These are phyloP conservation scores for Cephaloascus fragrans DNA, from an alignment of 805 yeast species.

Conservation along the genomic window DNA sequence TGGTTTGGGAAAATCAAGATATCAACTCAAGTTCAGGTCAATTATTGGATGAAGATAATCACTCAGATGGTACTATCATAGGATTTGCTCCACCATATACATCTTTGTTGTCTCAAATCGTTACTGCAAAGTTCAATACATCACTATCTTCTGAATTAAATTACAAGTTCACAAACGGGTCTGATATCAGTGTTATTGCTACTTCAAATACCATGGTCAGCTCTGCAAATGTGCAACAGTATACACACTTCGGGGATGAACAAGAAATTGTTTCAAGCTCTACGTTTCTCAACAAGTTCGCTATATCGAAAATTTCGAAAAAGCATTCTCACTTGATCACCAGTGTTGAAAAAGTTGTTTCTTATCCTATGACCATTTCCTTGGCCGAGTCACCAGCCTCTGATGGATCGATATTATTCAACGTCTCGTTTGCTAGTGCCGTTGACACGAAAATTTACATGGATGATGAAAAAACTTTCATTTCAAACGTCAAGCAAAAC, in stretches of 20 bases:
- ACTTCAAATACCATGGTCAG: constrained; percentile 17
- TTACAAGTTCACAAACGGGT: constrained; percentile 28
- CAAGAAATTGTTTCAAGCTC: constrained; percentile 19
- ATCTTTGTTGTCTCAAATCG: constrained; percentile 25
- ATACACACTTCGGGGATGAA: constrained; percentile 25
- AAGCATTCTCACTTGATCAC: constrained; percentile 7
- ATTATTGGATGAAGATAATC: constrained; percentile 8
- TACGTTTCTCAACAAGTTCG: constrained; percentile 12
- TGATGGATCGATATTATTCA: constrained; percentile 14
- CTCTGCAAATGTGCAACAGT: constrained; percentile 26
- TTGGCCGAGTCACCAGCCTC: constrained; percentile 9
- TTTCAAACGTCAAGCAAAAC: constrained; percentile 21
- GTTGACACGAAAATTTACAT: constrained; percentile 8
- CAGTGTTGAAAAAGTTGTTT: constrained; percentile 8
- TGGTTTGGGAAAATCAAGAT: constrained; percentile 39
- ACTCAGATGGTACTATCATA: constrained; percentile 7
- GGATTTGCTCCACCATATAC: constrained; percentile 27
- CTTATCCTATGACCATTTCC: constrained; percentile 19
- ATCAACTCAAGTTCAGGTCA: constrained; percentile 30
- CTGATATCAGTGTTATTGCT: constrained; percentile 17
- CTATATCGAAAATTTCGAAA: constrained; percentile 11
- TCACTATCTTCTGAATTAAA: constrained; percentile 21
- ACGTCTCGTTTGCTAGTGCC: constrained; percentile 16
- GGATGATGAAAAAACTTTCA: constrained; percentile 11
- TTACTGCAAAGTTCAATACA: constrained; percentile 22